Evolutionary conservation across 139 green algal species (phyloP).

Genomic region (Haematococcus sp.): DNA sequence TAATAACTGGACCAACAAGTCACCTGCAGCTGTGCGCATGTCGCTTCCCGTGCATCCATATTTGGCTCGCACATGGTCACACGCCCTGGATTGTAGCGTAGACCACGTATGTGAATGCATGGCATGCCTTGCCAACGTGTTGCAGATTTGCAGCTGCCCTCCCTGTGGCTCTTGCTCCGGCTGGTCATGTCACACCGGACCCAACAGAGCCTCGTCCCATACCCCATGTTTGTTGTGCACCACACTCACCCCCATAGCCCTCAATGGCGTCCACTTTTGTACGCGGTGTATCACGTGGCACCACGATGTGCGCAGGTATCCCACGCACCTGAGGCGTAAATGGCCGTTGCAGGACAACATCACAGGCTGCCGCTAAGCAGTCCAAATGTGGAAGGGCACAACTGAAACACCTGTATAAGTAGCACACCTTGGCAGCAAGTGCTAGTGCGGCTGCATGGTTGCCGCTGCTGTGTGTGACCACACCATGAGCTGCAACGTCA

Average conservation of each 20-base stretch:
- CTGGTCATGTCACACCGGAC: too few species aligned
- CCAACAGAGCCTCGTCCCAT: too few species aligned
- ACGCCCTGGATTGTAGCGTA: too few species aligned
- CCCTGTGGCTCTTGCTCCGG: too few species aligned
- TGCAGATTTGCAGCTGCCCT: too few species aligned
- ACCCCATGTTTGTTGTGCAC: too few species aligned
- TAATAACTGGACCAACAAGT: not conserved
- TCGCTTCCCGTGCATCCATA: conserved; percentile 57
- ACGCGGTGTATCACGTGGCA: conserved; percentile 61
- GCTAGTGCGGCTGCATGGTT: conserved; percentile 71
- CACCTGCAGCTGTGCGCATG: conserved; percentile 35
- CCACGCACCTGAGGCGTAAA: conserved; percentile 29
- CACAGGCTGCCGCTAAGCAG: too few species aligned
- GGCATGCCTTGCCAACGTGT: too few species aligned
- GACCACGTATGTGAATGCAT: too few species aligned
- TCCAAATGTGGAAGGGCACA: too few species aligned
- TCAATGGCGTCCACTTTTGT: conserved; percentile 67
- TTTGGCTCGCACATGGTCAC: conserved; percentile 62
- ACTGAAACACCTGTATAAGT: too few species aligned
- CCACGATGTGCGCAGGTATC: conserved; percentile 72
- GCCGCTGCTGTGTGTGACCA: conserved; percentile 70
- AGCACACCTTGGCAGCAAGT: conserved; percentile 30
- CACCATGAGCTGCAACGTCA: conserved; percentile 45
- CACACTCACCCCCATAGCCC: conserved; percentile 56
- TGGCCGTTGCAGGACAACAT: too few species aligned